Evolutionary conservation across 2,329 filamentous ascomycete genomes (phyloP).

Genomic region (Cercospora citrullina): DNA sequence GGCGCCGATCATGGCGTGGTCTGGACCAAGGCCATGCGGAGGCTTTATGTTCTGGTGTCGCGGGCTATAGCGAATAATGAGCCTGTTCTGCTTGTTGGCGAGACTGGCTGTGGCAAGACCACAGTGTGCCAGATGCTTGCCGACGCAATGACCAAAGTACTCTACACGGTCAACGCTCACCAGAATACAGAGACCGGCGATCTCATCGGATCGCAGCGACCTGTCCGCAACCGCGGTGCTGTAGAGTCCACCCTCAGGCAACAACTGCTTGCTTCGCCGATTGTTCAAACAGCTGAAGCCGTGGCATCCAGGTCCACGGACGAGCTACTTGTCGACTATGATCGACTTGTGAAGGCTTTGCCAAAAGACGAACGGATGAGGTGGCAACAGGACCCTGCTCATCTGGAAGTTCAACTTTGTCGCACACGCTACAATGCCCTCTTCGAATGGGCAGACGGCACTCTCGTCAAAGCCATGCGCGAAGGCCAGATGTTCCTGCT

Average conservation of each 20-base stretch:
- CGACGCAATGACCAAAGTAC: slow-evolving; percentile 70
- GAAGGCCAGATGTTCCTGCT: slow-evolving; percentile 86
- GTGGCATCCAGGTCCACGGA: slow-evolving; percentile 46
- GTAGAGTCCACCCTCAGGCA: slow-evolving; percentile 65
- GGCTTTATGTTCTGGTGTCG: slow-evolving; percentile 85
- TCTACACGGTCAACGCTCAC: slow-evolving; percentile 94
- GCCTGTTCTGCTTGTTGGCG: slow-evolving; percentile 89
- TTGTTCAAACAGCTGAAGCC: slow-evolving; percentile 26
- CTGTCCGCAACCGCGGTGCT: slow-evolving; percentile 78
- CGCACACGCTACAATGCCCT: slow-evolving; percentile 73
- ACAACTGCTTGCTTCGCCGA: slow-evolving; percentile 55
- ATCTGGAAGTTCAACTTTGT: slow-evolving; percentile 45
- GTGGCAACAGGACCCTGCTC: slow-evolving; percentile 19
- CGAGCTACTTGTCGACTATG: slow-evolving; percentile 61
- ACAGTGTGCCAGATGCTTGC: slow-evolving; percentile 92
- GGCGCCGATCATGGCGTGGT: slow-evolving; percentile 68
- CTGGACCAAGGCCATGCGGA: slow-evolving; percentile 93
- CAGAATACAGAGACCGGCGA: slow-evolving; percentile 98
- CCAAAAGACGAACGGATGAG: slow-evolving; percentile 20
- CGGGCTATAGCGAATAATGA: slow-evolving; percentile 86
- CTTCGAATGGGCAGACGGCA: slow-evolving; percentile 96
- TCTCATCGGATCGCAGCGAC: slow-evolving; percentile 90
- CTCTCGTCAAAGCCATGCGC: slow-evolving; percentile 90
- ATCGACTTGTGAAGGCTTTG: slow-evolving; percentile 46
- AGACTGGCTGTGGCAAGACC: slow-evolving; percentile 97